phyloP scores from a whole-genome alignment of 768 basidiomycete genomes.

The Naematelia aurantialba region DNA sequence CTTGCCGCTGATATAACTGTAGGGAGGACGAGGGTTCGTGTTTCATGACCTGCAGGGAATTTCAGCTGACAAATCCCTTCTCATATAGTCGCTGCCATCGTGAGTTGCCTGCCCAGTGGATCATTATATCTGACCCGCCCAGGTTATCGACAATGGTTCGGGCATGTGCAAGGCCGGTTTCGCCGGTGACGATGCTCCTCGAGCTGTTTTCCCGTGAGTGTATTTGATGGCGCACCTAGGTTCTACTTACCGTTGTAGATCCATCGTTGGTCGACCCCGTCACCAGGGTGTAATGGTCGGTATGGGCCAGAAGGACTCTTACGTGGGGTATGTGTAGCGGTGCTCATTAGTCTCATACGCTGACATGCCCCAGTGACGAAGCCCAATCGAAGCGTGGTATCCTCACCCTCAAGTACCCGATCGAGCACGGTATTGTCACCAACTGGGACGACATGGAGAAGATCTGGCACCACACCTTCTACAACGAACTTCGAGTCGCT shows the following conservation, averaged over 20 bases:
- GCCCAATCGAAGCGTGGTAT: constrained; percentile 94
- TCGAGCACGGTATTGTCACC: constrained; percentile 90
- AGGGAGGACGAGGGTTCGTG: constrained; percentile 37
- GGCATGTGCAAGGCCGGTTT: constrained; percentile 99
- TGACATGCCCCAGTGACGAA: constrained; percentile 62
- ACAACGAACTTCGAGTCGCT: constrained; percentile 89
- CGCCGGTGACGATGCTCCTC: constrained; percentile 79
- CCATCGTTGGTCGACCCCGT: constrained; percentile 90
- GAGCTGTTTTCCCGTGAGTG: constrained; percentile 92
- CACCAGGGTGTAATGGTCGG: constrained; percentile 96
- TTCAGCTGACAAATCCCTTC: background rate
- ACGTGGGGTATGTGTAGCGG: constrained; percentile 66
- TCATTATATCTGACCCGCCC: constrained; percentile 14
- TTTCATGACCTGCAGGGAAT: background rate
- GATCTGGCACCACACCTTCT: constrained; percentile 97
- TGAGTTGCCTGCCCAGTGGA: constrained; percentile 12
- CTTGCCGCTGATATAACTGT: background rate
- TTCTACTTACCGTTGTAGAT: constrained; percentile 50
- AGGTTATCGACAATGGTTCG: constrained; percentile 57
- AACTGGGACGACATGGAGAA: constrained; percentile 99
- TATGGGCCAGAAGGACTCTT: constrained; percentile 95
- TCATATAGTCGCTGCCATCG: constrained; percentile 39
- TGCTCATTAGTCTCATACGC: background rate
- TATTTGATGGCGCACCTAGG: background rate
- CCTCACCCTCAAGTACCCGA: constrained; percentile 86